Conservation (phyloP, 1,284 basidiomycete species). For the Puccinia polysora region DNA sequence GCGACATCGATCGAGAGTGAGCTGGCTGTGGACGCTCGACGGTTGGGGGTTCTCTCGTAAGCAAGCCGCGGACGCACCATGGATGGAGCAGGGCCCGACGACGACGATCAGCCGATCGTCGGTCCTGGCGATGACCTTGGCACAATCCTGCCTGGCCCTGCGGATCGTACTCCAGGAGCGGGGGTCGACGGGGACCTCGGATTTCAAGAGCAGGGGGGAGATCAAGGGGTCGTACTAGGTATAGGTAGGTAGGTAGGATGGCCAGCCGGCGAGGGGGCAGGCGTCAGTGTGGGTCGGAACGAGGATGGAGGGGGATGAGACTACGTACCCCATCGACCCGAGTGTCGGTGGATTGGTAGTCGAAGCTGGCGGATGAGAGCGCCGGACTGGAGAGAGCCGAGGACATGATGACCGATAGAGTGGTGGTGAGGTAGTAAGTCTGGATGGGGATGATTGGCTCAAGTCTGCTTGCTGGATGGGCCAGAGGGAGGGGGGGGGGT, state of each 20-base stretch:
- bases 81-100: conserved; percentile 96
- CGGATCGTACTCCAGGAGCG: conserved; percentile 64
- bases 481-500: too few relatives aligned
- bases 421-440: too few relatives aligned
- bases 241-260: background rate
- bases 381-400: too few relatives aligned
- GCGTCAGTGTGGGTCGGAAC: background rate
- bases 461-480: too few relatives aligned
- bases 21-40: background rate
- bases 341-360: background rate
- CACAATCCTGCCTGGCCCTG: conserved; percentile 69
- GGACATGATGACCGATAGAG: too few relatives aligned
- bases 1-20: too few relatives aligned
- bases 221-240: conserved; percentile 75
- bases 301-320: background rate
- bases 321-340: conserved; percentile 9
- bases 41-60: background rate
- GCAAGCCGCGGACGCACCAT: conserved; percentile 53
- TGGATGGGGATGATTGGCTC: too few relatives aligned
- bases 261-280: background rate
- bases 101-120: conserved; percentile 82
- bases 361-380: background rate
- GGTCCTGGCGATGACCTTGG: conserved; percentile 71
- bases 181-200: conserved; percentile 67
- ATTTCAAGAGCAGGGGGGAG: conserved; percentile 78